Evolutionary conservation across 192 early-diverging fungal species (phyloP), one percentile per base, ranked within the genome.

Genomic region (Umbelopsis vinacea): DNA sequence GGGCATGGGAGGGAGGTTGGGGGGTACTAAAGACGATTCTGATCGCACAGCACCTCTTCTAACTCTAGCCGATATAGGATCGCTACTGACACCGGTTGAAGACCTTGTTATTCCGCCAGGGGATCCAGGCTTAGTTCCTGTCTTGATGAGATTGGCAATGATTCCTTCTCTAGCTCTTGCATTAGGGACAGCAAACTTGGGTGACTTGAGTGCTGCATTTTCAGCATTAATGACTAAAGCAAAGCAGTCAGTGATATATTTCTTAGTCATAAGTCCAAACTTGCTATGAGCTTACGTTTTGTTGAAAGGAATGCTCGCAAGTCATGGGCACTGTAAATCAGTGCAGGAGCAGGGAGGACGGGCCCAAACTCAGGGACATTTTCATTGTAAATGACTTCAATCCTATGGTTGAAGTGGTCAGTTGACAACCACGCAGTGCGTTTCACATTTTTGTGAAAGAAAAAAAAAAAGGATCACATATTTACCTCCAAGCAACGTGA

Each of bases 311-410:
- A 88, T 7, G 71, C 76, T 15, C 76, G 40, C 24, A 88, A 52
- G 29, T 82, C 77, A 2, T 77, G 54, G 2, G 72, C 37, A 33
- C 77, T 74, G 19, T 60, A 71, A 72, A 88, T 83, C 0, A 88
- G 46, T 17, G 84, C 72, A 29, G 84, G 86, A 40, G 81, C 74
- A 4, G 86, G 86, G 10, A 88, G 47, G 14, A 78, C 53, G 1
- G 86, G 86, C 45, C 84, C 84, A 72, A 88, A 88, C 6, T 77
- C 68, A n/a, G 79, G 75, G 3, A 88, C 84, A 35, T 82, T 82
- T 26, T 84, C 80, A 40, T 88, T 74, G 9, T 52, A 38, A 8
- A 81, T 54, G 12, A 81, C 69, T 23, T 81, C 71, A 48, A 81
- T 73, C 68, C 79, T 77, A 66, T 23, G 6, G 57, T 52, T 40